Evolutionary conservation across 1,284 basidiomycete genomes (phyloP).

Genomic region (Irpex sp.): DNA sequence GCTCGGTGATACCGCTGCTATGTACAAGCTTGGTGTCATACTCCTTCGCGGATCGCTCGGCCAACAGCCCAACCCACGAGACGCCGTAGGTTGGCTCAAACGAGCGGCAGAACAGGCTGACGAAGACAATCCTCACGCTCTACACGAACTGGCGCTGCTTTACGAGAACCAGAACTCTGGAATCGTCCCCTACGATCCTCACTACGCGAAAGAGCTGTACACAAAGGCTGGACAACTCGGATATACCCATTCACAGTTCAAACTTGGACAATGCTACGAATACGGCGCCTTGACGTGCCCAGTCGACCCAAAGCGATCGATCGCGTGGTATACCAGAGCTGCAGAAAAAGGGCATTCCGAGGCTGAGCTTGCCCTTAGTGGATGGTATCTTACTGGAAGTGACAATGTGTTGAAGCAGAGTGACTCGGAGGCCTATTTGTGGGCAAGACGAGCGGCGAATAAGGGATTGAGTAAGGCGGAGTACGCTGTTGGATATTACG

Average conservation of each 20-base stretch:
- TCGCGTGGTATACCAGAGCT: conserved; percentile 98
- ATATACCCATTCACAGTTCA: conserved; percentile 93
- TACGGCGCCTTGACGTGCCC: conserved; percentile 89
- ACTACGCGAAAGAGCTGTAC: conserved; percentile 83
- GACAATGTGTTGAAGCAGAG: conserved; percentile 97
- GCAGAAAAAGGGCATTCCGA: conserved; percentile 94
- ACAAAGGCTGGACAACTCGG: conserved; percentile 93
- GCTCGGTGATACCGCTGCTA: conserved; percentile 94
- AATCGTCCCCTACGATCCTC: conserved; percentile 71
- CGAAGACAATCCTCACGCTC: conserved; percentile 96
- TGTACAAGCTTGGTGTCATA: conserved; percentile 99
- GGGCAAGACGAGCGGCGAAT: conserved; percentile 92
- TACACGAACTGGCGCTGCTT: conserved; percentile 94
- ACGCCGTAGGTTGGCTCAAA: conserved; percentile 93
- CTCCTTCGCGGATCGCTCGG: conserved; percentile 84
- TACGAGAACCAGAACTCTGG: conserved; percentile 76
- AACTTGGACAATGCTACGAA: conserved; percentile 93
- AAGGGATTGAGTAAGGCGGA: conserved; percentile 93
- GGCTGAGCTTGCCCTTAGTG: conserved; percentile 92
- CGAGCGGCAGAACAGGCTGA: conserved; percentile 97
- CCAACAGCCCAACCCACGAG: conserved; percentile 83
- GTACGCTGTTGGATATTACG: conserved; percentile 96
- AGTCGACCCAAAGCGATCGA: conserved; percentile 89
- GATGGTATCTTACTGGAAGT: conserved; percentile 96
- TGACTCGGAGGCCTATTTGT: conserved; percentile 96